Evolutionary conservation across 495 filamentous ascomycete genomes (phyloP), one percentile per base, ranked within the genome.

Genomic region (Daldinia grandis): DNA sequence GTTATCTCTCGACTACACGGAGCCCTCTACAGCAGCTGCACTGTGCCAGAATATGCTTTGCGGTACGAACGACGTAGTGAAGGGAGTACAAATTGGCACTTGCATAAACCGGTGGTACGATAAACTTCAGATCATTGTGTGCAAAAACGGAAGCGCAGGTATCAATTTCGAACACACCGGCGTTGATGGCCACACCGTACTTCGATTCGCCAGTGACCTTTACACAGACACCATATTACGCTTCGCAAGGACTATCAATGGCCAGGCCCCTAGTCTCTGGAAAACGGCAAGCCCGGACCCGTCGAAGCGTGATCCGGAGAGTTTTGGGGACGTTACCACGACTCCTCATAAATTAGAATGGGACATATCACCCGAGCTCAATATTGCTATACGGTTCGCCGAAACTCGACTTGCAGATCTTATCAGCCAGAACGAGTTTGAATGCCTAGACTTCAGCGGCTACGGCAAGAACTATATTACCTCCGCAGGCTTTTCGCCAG

Each of bases 111-210:
- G 95, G 58, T 99, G 95, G 95, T 99, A 99, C 75, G 95, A 99
- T 79, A 99, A 99, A 80, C 87, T 99, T 27, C 95, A 99, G 77
- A 98, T 99, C 67, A 99, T 99, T 60, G 95, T 99, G 40, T 98
- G 96, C 86, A 96, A 97, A 83, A 99, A 98, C 80, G 95, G 95
- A 9, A 95, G 91, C 67, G 95, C 95, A 0, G 95, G 95, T 28
- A 98, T 99, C 88, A 99, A 99, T 79, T 98, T 98, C 69, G 95
- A 99, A 77, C 95, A 99, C 77, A 99, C 95, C 0, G 96, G 96
- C 70, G 95, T 99, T 5, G 95, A 99, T 76, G 95, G 95, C 14
- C 95, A 99, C 76, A 99, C 95, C 1, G 96, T 99, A 4, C 85
- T 99, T 51, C 92, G 95, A 15, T 97, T 99, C 76, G 95, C 96